Base-by-base conservation (phyloP, 2,329 filamentous ascomycete genomes). In the Phialophora macrospora region DNA sequence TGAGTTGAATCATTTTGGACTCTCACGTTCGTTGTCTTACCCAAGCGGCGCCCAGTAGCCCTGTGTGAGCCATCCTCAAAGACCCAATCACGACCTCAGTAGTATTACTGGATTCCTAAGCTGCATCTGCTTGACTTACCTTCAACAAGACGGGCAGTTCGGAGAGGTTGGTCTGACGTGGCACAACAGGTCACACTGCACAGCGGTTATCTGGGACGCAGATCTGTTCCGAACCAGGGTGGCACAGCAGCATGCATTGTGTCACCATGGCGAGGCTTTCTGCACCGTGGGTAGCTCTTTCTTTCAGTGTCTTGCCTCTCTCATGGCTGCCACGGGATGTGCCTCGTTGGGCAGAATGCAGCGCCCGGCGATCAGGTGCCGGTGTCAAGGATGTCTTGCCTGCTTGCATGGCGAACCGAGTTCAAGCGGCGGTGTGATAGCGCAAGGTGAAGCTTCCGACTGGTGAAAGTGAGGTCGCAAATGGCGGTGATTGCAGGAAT, bases 281-380 rank as follows among this genome's bases (percentile, higher is more conserved):
- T 34, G 14, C 22, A 22, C 17, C 20, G 41, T 59, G 24, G 41
- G 22, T 59, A 20, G 26, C 24, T 46, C 30, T 34, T 46, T 49
- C 24, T 30, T 30, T 32, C 38, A 32, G 7, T 22, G 8, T 22
- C 38, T 30, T 26, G n/a, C 20, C 38, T 12, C 9, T 59, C 38
- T 28, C 9, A 11, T 12, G 30, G 24, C 9, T 6, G 46, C 26
- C 17, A 12, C 17, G 26, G 46, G 14, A 28, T 9, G 24, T 30
- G 24, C 41, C 24, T 44, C 56, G n/a, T 49, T 24, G 41, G 56
- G 56, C 56, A 59, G 56, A 59, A 49, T 49, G 41, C 56, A 59
- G 56, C 24, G 17, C 17, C 24, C 46, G n/a, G 41, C 17, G 28
- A 32, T 59, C 41, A 49, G 38, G 41, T 49, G 56, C 28, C 28